Conservation (phyloP, 116 monocot genomes). For the Phalaenopsis hybrid region DNA sequence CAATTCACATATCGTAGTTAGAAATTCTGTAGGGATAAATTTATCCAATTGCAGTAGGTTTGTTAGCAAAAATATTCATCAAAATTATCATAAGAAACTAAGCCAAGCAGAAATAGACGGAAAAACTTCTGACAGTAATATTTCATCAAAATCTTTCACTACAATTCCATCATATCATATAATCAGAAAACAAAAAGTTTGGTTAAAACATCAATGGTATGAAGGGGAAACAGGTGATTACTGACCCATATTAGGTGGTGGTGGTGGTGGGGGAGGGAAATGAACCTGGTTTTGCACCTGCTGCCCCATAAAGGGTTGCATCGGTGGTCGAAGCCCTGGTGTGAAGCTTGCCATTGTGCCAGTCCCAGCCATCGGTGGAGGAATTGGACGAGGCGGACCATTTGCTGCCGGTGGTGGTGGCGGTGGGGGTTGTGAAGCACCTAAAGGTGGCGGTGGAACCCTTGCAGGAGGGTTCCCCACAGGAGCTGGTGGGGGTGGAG, state of each 20-base stretch:
- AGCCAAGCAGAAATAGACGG: no score
- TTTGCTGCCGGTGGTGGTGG: constrained; percentile 34
- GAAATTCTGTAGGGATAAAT: no score
- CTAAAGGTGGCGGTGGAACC: constrained; percentile 32
- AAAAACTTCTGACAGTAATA: no score
- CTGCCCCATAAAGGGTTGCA: constrained; percentile 29
- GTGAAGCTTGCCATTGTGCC: constrained; percentile 51
- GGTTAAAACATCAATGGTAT: background rate
- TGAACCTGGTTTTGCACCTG: constrained; percentile 10
- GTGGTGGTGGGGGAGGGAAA: constrained; percentile 21
- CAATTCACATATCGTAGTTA: no score
- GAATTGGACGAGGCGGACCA: constrained; percentile 42
- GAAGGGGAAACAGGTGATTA: background rate
- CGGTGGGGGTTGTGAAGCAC: constrained; percentile 32
- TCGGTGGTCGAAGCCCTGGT: constrained; percentile 25
- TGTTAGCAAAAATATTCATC: no score
- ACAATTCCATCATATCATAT: no score
- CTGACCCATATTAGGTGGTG: constrained; percentile 14
- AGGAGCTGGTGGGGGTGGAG: constrained; percentile 22
- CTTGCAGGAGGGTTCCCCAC: constrained; percentile 19
- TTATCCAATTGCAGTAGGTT: no score
- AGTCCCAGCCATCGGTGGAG: constrained; percentile 24
- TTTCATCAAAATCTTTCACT: no score
- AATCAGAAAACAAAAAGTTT: no score
- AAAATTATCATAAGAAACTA: no score